Evolutionary conservation across 768 basidiomycete species (phyloP).

Genomic region (Calocybe cyanea): DNA sequence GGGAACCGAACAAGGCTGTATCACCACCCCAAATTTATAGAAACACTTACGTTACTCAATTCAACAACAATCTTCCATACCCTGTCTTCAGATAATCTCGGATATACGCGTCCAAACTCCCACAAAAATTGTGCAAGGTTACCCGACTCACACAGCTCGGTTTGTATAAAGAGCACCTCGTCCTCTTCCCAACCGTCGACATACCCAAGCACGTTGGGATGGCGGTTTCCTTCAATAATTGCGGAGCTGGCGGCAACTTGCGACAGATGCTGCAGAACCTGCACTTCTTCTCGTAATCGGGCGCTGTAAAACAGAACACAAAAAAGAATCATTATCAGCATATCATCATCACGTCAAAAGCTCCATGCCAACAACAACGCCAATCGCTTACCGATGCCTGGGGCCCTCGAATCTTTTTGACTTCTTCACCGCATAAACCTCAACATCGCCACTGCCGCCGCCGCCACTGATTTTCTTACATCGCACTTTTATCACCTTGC

Average conservation of each 20-base stretch:
- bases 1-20: slow-evolving; percentile 20
- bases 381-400: slow-evolving; percentile 73
- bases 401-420: slow-evolving; percentile 90
- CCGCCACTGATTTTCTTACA: slow-evolving; percentile 57
- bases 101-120: slow-evolving; percentile 84
- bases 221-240: slow-evolving; percentile 37
- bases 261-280: slow-evolving; percentile 78
- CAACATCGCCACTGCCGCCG: slow-evolving; percentile 40
- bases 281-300: slow-evolving; percentile 92
- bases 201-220: slow-evolving; percentile 84
- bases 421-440: slow-evolving; percentile 87
- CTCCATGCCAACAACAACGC: slow-evolving; percentile 1
- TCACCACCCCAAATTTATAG: no score
- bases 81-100: slow-evolving; percentile 82
- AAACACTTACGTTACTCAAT: slow-evolving; percentile 79
- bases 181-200: slow-evolving; percentile 97
- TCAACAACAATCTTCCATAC: slow-evolving; percentile 97
- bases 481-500: slow-evolving; percentile 83
- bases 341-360: slow-evolving; percentile 8
- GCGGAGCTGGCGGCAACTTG: slow-evolving; percentile 26
- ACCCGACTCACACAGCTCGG: slow-evolving; percentile 91
- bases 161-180: slow-evolving; percentile 84
- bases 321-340: slow-evolving; percentile 13
- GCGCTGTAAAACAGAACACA: slow-evolving; percentile 43
- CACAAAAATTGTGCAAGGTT: slow-evolving; percentile 89